Percentiles rank a stretch among this genome's conserved stretches.
phyloP scores from a whole-genome alignment of 768 basidiomycete genomes.

The Tylopilus intermedius region DNA sequence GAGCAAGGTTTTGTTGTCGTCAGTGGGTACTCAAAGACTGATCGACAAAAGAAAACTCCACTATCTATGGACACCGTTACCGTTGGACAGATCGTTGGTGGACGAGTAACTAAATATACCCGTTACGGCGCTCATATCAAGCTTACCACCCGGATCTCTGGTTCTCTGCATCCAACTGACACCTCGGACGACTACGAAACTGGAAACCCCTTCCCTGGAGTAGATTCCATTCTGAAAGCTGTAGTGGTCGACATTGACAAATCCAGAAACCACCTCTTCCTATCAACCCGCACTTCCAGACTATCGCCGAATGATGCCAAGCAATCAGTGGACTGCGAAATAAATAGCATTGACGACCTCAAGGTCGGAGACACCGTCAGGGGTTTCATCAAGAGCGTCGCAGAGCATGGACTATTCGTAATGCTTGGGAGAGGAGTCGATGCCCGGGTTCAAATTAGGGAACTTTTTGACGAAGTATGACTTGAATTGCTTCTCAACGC shows the following conservation, averaged over 20 bases:
- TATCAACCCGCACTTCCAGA: constrained; percentile 77
- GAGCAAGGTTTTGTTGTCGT: constrained; percentile 87
- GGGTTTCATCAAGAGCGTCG: constrained; percentile 86
- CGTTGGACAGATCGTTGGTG: constrained; percentile 72
- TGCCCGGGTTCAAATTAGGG: constrained; percentile 88
- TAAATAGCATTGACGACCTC: constrained; percentile 55
- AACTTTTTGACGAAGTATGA: constrained; percentile 80
- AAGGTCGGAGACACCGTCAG: constrained; percentile 71
- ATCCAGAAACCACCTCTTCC: constrained; percentile 59
- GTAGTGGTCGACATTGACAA: constrained; percentile 67
- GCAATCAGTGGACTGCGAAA: constrained; percentile 62
- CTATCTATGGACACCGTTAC: constrained; percentile 63
- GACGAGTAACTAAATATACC: constrained; percentile 71
- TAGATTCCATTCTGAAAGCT: constrained; percentile 67
- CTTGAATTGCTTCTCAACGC: not conserved
- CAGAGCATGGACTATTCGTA: constrained; percentile 87
- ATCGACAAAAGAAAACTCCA: constrained; percentile 42
- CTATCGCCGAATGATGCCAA: constrained; percentile 48
- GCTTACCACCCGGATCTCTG: constrained; percentile 64
- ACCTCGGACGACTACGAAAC: constrained; percentile 71
- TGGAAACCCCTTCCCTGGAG: constrained; percentile 50
- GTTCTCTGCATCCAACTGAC: constrained; percentile 79
- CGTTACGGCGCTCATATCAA: constrained; percentile 75
- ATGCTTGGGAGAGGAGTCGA: constrained; percentile 78
- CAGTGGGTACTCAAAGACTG: constrained; percentile 62